Evolutionary conservation across 1,139 yeast genomes (phyloP), one percentile per base, ranked within the genome.

Genomic region (Saccharomyces pastorianus): DNA sequence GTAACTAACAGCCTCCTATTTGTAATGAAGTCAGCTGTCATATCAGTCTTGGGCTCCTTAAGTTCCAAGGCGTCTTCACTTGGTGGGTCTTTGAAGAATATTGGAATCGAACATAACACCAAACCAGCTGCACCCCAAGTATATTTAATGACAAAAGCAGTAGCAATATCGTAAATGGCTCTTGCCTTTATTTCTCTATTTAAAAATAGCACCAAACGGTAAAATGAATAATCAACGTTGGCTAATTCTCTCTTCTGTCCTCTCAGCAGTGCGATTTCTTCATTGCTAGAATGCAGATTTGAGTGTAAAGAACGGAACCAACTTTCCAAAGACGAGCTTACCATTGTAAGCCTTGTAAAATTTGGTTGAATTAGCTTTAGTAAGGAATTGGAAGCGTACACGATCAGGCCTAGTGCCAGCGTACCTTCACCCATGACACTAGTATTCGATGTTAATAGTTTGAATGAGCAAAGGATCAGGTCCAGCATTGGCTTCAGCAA

Each of bases 51-150:
- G 9, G 79, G 76, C 50, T 76, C 80, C 5, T 51, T 59, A 47
- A 65, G 25, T 20, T 17, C 63, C 14, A 79, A 76, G 9, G 73
- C 71, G 51, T 74, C 71, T 23, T 79, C 79, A 60, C 82, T 82
- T 56, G 83, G 48, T 4, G 48, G 32, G 20, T 82, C 57, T 49
- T 64, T 64, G 53, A 88, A 82, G 66, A 91, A 91, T 1, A 90
- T 88, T 2, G 97, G 97, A 4, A 93, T 84, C 1, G 96, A 84
- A 73, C 97, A 91, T 52, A 91, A 76, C 0, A 85, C 82, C 58
- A 91, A 78, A 6, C 98, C 97, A 48, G 95, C 88, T 2, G 96
- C 97, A 58, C 98, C 97, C 95, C 97, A 87, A 54, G 90, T 82
- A 70, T 91, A 91, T 69, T 91, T 91, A 57, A 91, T 93, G 58